Conservation (phyloP, 2,329 filamentous ascomycete genomes). For the Cladophialophora exuberans region DNA sequence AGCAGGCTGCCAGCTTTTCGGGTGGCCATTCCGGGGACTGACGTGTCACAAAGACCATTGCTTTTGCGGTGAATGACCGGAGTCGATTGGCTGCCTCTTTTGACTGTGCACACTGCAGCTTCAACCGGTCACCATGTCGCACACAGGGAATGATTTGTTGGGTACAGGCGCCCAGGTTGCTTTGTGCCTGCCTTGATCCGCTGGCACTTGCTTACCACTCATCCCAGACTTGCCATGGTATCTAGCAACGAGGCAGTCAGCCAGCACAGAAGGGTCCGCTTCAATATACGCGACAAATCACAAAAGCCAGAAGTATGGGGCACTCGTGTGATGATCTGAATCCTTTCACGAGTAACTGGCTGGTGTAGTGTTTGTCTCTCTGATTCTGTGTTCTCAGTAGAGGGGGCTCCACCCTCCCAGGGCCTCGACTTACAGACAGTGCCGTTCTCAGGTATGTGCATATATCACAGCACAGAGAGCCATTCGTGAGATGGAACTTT, state of each 20-base stretch:
- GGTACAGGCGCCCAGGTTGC: constrained; percentile 17
- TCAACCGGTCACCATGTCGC: constrained; percentile 10
- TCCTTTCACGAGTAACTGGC: constrained; percentile 14
- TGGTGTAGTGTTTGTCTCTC: constrained; percentile 1
- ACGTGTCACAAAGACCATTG: constrained; percentile 23
- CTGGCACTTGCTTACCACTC: constrained; percentile 10
- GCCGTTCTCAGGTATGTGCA: constrained; percentile 20
- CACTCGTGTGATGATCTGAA: constrained; percentile 12
- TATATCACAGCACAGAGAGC: constrained; percentile 23
- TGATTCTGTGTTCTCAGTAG: neutral
- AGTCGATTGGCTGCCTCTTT: constrained; percentile 16
- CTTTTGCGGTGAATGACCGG: constrained; percentile 3
- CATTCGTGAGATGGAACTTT: neutral
- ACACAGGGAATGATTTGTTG: constrained; percentile 20
- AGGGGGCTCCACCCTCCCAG: neutral
- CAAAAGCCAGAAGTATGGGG: constrained; percentile 9
- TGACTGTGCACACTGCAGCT: constrained; percentile 10
- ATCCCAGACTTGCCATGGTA: constrained; percentile 17
- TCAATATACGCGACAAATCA: constrained; percentile 18
- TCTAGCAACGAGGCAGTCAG: constrained; percentile 15
- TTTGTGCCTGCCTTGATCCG: constrained; percentile 4
- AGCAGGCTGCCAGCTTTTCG: neutral
- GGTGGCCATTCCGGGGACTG: constrained; percentile 17
- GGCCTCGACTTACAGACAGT: neutral
- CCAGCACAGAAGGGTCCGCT: constrained; percentile 7